A percentile compares a stretch with the other conserved stretches of the same genome.
These are phyloP conservation scores for Ophiognomonia clavigignenti-juglandacearum DNA, from an alignment of 2,329 filamentous ascomycete genomes.

Conservation along the genomic window DNA sequence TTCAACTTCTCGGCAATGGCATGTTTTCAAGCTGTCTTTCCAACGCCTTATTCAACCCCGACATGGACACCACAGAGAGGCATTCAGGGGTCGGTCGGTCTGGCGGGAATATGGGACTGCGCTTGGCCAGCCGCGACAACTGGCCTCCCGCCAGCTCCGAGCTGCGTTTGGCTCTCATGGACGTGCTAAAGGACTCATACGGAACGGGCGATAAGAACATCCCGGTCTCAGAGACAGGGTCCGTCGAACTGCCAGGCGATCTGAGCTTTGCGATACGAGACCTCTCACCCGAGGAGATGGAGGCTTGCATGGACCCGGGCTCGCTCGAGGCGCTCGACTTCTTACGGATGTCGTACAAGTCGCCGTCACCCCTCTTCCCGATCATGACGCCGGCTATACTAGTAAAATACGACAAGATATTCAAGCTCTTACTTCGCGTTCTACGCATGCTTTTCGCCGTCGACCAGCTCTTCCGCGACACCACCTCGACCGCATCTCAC, in stretches of 20 bases:
- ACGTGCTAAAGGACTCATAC: slow-evolving; percentile 50
- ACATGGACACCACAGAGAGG: slow-evolving; percentile 74
- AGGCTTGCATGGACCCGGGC: slow-evolving; percentile 76
- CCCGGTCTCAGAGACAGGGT: slow-evolving; percentile 25
- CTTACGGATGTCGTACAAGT: slow-evolving; percentile 77
- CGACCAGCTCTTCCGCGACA: slow-evolving; percentile 58
- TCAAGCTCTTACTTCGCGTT: slow-evolving; percentile 72
- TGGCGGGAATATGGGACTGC: slow-evolving; percentile 73
- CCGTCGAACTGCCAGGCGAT: slow-evolving; percentile 55
- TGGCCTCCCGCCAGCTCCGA: slow-evolving; percentile 97
- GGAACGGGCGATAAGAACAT: slow-evolving; percentile 4
- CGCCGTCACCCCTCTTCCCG: slow-evolving; percentile 64
- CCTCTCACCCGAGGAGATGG: slow-evolving; percentile 71
- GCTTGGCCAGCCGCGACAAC: slow-evolving; percentile 71
- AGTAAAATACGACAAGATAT: slow-evolving; percentile 79
- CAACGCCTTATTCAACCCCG: slow-evolving; percentile 78
- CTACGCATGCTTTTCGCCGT: slow-evolving; percentile 75
- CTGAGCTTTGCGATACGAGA: slow-evolving; percentile 82
- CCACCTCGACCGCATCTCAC: slow-evolving; percentile 27
- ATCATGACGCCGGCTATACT: slow-evolving; percentile 69
- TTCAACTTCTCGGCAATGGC: slow-evolving; percentile 80
- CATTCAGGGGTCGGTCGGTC: slow-evolving; percentile 63
- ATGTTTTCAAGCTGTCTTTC: slow-evolving; percentile 76
- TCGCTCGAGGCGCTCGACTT: slow-evolving; percentile 91
- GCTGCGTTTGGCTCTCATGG: slow-evolving; percentile 82